Evolutionary conservation across 1,139 yeast genomes (phyloP).

Genomic region (Debaryomycetaceae sp.): DNA sequence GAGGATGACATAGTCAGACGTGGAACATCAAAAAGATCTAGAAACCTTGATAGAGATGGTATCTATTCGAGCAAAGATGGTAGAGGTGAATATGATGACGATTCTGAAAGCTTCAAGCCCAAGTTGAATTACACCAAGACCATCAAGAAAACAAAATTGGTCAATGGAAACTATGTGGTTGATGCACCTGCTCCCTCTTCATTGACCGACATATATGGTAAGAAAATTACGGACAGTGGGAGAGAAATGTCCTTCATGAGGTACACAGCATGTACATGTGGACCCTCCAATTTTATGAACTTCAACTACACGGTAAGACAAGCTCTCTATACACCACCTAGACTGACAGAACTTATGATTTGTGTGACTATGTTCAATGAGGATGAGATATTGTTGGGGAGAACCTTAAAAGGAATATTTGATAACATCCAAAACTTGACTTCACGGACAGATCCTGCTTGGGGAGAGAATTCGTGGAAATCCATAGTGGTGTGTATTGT

Average conservation of each 20-base stretch:
- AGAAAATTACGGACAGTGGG: conserved; percentile 41
- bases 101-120: conserved; percentile 42
- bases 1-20: conserved; percentile 37
- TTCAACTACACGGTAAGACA: conserved; percentile 66
- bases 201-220: conserved; percentile 52
- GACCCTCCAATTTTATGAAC: conserved; percentile 60
- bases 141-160: conserved; percentile 51
- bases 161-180: conserved; percentile 69
- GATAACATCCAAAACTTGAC: conserved; percentile 65
- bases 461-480: conserved; percentile 85
- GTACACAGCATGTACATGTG: conserved; percentile 79
- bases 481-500: conserved; percentile 71
- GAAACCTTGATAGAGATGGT: conserved; percentile 6
- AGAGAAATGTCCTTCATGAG: conserved; percentile 76
- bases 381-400: conserved; percentile 66
- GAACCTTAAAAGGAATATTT: conserved; percentile 75
- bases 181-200: conserved; percentile 75
- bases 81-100: conserved; percentile 16
- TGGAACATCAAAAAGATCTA: conserved; percentile 27
- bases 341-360: conserved; percentile 70
- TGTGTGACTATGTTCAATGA: conserved; percentile 82
- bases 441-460: conserved; percentile 54
- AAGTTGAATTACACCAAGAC: conserved; percentile 45
- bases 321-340: conserved; percentile 58
- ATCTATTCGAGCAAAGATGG: conserved; percentile 4